phyloP scores from a whole-genome alignment of 164 flowering plant genomes.

The Sedum album region DNA sequence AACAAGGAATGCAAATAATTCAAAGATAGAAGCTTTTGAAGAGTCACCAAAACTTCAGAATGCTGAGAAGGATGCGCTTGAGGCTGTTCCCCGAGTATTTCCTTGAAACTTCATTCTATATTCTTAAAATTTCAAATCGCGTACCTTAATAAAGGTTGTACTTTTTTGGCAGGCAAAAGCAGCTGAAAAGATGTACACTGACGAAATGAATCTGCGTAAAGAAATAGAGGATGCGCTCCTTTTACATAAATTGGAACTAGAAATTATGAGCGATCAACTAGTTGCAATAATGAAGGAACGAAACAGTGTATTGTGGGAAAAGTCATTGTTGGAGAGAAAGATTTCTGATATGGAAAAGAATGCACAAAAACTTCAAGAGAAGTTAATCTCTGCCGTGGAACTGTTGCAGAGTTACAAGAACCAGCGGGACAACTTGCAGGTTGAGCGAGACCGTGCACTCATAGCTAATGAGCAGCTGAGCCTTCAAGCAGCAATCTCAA shows the following conservation, averaged over 20 bases:
- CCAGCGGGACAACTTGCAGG: conserved; percentile 53
- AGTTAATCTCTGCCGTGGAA: conserved; percentile 45
- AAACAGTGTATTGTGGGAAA: conserved; percentile 25
- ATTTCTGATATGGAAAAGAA: conserved; percentile 27
- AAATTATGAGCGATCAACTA: conserved; percentile 21
- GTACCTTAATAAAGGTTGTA: conserved; percentile 9
- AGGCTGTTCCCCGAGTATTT: neutral
- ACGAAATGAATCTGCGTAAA: neutral
- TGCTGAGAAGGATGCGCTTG: conserved; percentile 48
- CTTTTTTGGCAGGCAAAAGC: conserved; percentile 8
- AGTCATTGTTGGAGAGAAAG: conserved; percentile 30
- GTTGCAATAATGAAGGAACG: conserved; percentile 31
- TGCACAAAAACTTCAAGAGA: conserved; percentile 38
- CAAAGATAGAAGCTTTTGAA: neutral
- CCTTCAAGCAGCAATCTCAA: conserved; percentile 23
- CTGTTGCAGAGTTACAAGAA: conserved; percentile 36
- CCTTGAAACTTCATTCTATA: conserved; percentile 1
- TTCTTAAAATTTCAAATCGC: too few species aligned
- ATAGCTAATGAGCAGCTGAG: conserved; percentile 51
- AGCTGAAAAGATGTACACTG: too few species aligned
- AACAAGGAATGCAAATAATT: too few species aligned
- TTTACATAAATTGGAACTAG: conserved; percentile 25
- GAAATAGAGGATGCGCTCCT: conserved; percentile 35
- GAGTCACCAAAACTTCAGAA: conserved; percentile 50
- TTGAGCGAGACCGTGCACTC: conserved; percentile 56